Evolutionary conservation across 2,329 filamentous ascomycete species (phyloP).

Genomic region (Aspergillus brunneoviolaceus): DNA sequence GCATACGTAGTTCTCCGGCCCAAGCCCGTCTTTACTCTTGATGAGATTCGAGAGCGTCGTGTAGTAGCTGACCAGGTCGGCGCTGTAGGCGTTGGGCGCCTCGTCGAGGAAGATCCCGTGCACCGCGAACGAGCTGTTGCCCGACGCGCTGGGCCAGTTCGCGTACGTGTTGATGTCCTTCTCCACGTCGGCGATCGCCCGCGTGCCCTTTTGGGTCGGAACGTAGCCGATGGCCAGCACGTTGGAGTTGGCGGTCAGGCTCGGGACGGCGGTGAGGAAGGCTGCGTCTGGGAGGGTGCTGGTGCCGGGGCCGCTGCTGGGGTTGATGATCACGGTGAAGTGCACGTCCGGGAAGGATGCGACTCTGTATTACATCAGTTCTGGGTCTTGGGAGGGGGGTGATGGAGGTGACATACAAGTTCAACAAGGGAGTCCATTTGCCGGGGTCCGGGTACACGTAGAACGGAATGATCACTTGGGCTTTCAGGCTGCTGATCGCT

Average conservation of each 20-base stretch:
- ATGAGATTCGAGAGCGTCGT: slow-evolving; percentile 1
- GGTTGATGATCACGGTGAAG: slow-evolving; percentile 25
- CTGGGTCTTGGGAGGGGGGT: background rate
- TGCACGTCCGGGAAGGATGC: slow-evolving; percentile 16
- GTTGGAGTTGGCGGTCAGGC: slow-evolving; percentile 6
- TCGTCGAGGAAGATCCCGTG: slow-evolving; percentile 17
- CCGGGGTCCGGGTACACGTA: slow-evolving; percentile 20
- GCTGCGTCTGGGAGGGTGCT: slow-evolving; percentile 9
- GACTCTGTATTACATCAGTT: background rate
- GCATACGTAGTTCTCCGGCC: slow-evolving; percentile 10
- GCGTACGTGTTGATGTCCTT: slow-evolving; percentile 13
- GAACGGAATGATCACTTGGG: slow-evolving; percentile 17
- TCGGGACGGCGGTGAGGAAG: slow-evolving; percentile 9
- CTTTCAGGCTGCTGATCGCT: background rate
- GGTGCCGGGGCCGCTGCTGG: slow-evolving; percentile 17
- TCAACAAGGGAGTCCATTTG: slow-evolving; percentile 20
- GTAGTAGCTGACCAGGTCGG: slow-evolving; percentile 2
- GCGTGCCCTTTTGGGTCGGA: slow-evolving; percentile 3
- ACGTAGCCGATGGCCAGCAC: slow-evolving; percentile 14
- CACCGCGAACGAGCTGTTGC: slow-evolving; percentile 10
- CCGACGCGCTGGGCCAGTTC: slow-evolving; percentile 9
- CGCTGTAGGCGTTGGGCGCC: slow-evolving; percentile 6
- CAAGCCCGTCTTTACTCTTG: slow-evolving; percentile 6
- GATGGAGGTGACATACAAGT: slow-evolving; percentile 2
- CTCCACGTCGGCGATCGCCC: slow-evolving; percentile 4